Base-by-base conservation (phyloP, 768 basidiomycete genomes). In the Hygrophoropsis aurantiaca region DNA sequence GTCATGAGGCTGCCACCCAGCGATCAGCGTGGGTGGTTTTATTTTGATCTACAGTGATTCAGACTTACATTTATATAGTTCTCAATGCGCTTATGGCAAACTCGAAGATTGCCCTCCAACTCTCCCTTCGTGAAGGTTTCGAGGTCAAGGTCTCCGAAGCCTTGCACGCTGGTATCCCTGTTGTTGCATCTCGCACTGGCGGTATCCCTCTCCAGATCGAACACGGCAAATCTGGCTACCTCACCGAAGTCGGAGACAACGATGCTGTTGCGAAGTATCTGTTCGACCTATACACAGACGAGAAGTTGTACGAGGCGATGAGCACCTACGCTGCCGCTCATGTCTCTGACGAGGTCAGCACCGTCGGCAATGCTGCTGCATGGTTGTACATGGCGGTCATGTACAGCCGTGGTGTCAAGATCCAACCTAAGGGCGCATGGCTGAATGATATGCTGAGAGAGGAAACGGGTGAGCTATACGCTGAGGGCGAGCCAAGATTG, bases 61-160 rank as follows among this genome's bases (percentile, higher is more conserved):
- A 30, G 27, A 27, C 3, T n/a, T 33, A 42, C 52, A 18, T 23
- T 35, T 49, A 27, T 57, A 41, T 58, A 84, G 87, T 95, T 42
- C 76, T 97, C 49, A 93, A 95, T 55, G 85, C 87, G 8, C 77
- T 97, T 56, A 80, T 97, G 80, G 84, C 87, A 43, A 94, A 94
- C 55, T 79, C 90, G 37, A 85, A 89, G 72, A 85, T 94, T 48
- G 93, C 90, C 4, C 79, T 92, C 40, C 94, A 97, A 66, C 82
- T 97, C 37, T 93, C 90, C 42, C 86, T 88, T 37, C 86, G 93
- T 47, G 94, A 97, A 71, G 94, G 94, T 23, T 97, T 97, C 70
- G 94, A 97, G 62, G 91, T 97, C 69, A 97, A 97, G 67, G 93
- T 94, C 41, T 93, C 91, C 39, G 91, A 95, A 70, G 91, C 90